A percentile compares a stretch with the other conserved stretches of the same genome.
phyloP scores from a whole-genome alignment of 495 filamentous ascomycete genomes.

The Wilcoxina mikolae region DNA sequence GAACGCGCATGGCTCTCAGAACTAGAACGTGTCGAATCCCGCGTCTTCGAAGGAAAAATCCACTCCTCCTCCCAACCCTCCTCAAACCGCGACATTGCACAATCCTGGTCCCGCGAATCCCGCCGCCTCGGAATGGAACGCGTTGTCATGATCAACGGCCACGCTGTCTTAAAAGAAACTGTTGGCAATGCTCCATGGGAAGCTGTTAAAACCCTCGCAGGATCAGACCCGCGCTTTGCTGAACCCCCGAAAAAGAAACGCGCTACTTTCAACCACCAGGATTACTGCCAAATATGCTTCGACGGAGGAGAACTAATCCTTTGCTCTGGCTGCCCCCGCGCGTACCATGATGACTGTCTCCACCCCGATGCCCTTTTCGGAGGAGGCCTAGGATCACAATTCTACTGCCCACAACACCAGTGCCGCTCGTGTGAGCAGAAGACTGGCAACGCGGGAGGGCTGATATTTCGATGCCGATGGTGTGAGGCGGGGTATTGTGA shows the following conservation, averaged over 20 bases:
- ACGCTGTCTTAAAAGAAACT: conserved; percentile 45
- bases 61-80: conserved; percentile 20
- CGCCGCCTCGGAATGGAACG: conserved; percentile 44
- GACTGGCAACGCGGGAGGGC: conserved; percentile 42
- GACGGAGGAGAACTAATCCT: conserved; percentile 34
- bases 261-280: conserved; percentile 36
- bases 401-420: conserved; percentile 45
- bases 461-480: conserved; percentile 45
- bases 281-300: conserved; percentile 44
- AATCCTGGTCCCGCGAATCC: conserved; percentile 35
- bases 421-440: conserved; percentile 42
- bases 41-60: conserved; percentile 45
- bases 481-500: conserved; percentile 48
- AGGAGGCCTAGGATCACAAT: conserved; percentile 27
- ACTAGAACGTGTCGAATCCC: conserved; percentile 45
- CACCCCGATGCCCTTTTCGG: conserved; percentile 31
- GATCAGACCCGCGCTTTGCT: conserved; percentile 40
- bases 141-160: conserved; percentile 46
- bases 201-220: conserved; percentile 43
- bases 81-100: conserved; percentile 31
- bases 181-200: conserved; percentile 41
- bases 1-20: conserved; percentile 43
- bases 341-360: conserved; percentile 43
- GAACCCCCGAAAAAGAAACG: conserved; percentile 34
- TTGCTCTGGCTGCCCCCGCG: conserved; percentile 43